A percentile compares a stretch with the other conserved stretches of the same genome.
Evolutionary conservation across 768 basidiomycete species (phyloP).

Genomic region (Candolleomyces eurysporus): DNA sequence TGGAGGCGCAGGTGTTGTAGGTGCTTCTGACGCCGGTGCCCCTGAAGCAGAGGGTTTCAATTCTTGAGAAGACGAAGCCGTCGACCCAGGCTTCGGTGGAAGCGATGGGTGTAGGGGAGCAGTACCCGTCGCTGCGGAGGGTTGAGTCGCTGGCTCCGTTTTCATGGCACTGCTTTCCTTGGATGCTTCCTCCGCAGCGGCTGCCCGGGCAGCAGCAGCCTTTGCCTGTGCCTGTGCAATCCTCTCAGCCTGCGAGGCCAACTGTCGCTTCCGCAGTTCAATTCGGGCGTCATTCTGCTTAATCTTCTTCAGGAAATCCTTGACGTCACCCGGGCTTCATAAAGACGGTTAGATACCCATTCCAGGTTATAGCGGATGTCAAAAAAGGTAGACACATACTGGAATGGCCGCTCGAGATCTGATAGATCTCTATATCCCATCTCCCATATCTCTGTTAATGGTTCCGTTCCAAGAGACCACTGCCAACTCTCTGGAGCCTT

Average conservation of each 20-base stretch:
- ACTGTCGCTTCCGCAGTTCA: conserved; percentile 44
- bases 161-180: background rate
- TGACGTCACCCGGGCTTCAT: conserved; percentile 66
- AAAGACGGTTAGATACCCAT: conserved; percentile 4
- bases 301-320: conserved; percentile 70
- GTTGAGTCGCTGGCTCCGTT: conserved; percentile 23
- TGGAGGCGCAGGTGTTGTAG: conserved; percentile 25
- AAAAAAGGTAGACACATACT: conserved; percentile 39
- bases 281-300: conserved; percentile 66
- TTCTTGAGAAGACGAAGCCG: conserved; percentile 22
- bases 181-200: conserved; percentile 14
- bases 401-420: conserved; percentile 66
- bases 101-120: conserved; percentile 66
- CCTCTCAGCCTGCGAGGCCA: conserved; percentile 30
- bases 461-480: conserved; percentile 63
- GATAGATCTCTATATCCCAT: conserved; percentile 68
- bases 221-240: conserved; percentile 24
- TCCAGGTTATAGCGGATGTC: background rate
- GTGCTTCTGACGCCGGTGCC: conserved; percentile 20
- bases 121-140: conserved; percentile 26
- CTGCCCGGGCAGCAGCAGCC: conserved; percentile 14
- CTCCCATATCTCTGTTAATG: conserved; percentile 80
- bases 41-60: conserved; percentile 19
- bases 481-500: conserved; percentile 61
- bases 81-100: conserved; percentile 63